Evolutionary conservation across 2,329 filamentous ascomycete genomes (phyloP).

Genomic region (Neonectria coccinea): DNA sequence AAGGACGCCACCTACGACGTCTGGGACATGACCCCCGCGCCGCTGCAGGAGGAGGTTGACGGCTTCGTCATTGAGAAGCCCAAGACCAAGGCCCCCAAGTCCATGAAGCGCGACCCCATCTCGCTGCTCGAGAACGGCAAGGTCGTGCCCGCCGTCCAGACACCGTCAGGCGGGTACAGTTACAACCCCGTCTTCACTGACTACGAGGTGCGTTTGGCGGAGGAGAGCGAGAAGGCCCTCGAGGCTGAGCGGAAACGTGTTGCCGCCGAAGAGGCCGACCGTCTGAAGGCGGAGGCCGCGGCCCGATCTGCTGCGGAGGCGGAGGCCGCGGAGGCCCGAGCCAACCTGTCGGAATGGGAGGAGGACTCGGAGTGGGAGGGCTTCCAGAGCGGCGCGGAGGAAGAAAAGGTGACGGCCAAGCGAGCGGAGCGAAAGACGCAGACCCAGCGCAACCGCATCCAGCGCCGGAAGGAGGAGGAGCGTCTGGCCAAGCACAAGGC

Average conservation of each 20-base stretch:
- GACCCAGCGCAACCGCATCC: constrained; percentile 86
- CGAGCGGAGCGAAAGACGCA: constrained; percentile 87
- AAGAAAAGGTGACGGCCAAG: constrained; percentile 71
- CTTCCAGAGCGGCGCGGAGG: constrained; percentile 84
- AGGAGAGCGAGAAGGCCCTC: constrained; percentile 82
- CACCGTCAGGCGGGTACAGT: constrained; percentile 84
- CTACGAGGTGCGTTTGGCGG: constrained; percentile 80
- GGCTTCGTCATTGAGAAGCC: constrained; percentile 74
- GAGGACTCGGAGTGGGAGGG: constrained; percentile 94
- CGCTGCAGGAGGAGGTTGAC: constrained; percentile 54
- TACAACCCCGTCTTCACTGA: constrained; percentile 93
- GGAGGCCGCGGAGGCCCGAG: constrained; percentile 77
- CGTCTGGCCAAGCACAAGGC: constrained; percentile 79
- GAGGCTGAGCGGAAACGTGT: constrained; percentile 82
- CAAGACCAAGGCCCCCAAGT: constrained; percentile 77
- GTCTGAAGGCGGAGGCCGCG: constrained; percentile 74
- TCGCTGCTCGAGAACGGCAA: constrained; percentile 88
- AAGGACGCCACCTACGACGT: constrained; percentile 80
- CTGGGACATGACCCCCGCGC: constrained; percentile 69
- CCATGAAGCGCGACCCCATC: constrained; percentile 80
- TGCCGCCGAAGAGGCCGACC: constrained; percentile 73
- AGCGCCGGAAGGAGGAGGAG: constrained; percentile 90
- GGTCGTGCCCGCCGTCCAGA: constrained; percentile 79
- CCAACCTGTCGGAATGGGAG: constrained; percentile 77
- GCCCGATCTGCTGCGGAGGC: constrained; percentile 78